phyloP scores from a whole-genome alignment of 331 rosid species.

The Spiraea crenata region DNA sequence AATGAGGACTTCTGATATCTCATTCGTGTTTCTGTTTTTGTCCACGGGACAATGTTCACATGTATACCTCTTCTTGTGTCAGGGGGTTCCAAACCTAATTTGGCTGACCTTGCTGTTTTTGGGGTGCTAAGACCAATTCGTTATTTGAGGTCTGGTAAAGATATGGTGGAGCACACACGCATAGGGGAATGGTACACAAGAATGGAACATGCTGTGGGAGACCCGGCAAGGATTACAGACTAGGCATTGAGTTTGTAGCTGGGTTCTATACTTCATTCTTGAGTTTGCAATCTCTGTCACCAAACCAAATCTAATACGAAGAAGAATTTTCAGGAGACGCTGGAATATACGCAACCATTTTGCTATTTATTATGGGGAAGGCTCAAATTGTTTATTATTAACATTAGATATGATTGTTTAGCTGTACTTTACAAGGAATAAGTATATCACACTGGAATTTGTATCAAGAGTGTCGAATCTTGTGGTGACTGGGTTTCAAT shows the following conservation, averaged over 20 bases:
- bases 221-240: conserved; percentile 59
- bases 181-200: conserved; percentile 94
- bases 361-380: conserved; percentile 10
- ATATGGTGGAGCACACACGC: conserved; percentile 91
- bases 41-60: background rate
- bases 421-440: conserved; percentile 16
- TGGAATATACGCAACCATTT: conserved; percentile 24
- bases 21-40: conserved; percentile 15
- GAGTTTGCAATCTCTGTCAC: conserved; percentile 29
- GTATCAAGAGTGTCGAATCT: background rate
- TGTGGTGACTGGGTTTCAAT: conserved; percentile 5
- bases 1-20: background rate
- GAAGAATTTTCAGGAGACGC: conserved; percentile 9
- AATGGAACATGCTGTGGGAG: conserved; percentile 85
- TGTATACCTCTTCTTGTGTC: conserved; percentile 4
- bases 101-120: conserved; percentile 58
- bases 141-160: conserved; percentile 79
- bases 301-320: conserved; percentile 3
- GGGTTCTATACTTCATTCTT: conserved; percentile 27
- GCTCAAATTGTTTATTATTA: background rate
- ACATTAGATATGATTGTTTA: conserved; percentile 10
- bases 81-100: conserved; percentile 61
- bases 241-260: conserved; percentile 22
- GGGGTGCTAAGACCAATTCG: conserved; percentile 91
- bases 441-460: background rate